phyloP scores from a whole-genome alignment of 148 eudicot species.

The Silene uniflora region DNA sequence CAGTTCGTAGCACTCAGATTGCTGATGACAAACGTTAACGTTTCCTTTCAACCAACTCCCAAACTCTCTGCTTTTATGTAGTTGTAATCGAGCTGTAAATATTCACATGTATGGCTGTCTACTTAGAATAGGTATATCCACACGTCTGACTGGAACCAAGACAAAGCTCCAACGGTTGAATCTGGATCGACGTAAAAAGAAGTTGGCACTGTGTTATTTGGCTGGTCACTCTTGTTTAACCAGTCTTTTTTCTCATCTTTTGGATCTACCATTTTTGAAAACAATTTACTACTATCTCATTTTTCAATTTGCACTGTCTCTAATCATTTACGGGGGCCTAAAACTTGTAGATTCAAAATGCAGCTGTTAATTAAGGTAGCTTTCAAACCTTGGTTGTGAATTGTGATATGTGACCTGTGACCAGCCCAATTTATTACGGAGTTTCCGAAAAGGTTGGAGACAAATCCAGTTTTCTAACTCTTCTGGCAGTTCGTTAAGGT shows the following conservation, averaged over 20 bases:
- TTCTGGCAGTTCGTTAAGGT: not conserved
- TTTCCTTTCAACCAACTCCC: not conserved
- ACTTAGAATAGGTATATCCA: not conserved
- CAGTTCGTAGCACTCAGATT: constrained; percentile 57
- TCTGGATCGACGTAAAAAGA: not conserved
- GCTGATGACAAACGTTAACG: constrained; percentile 50
- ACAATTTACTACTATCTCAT: not conserved
- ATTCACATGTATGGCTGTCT: not conserved
- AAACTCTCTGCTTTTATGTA: constrained; percentile 7
- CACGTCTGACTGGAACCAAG: not conserved
- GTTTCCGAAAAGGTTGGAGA: not conserved
- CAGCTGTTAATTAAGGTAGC: too few species aligned
- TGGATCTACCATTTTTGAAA: not conserved
- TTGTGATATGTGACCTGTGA: too few species aligned
- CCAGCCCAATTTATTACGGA: not conserved
- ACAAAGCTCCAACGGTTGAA: not conserved
- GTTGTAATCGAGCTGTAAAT: constrained; percentile 16
- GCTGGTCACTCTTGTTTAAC: not conserved
- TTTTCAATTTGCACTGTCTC: too few species aligned
- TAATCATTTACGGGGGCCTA: too few species aligned
- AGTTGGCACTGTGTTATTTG: not conserved
- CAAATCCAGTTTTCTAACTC: not conserved
- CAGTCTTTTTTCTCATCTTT: not conserved
- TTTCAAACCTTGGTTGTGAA: too few species aligned
- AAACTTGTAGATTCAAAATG: too few species aligned